These are phyloP conservation scores for Scytalidium sp. DNA, from an alignment of 2,329 filamentous ascomycete species.

Conservation along the genomic window DNA sequence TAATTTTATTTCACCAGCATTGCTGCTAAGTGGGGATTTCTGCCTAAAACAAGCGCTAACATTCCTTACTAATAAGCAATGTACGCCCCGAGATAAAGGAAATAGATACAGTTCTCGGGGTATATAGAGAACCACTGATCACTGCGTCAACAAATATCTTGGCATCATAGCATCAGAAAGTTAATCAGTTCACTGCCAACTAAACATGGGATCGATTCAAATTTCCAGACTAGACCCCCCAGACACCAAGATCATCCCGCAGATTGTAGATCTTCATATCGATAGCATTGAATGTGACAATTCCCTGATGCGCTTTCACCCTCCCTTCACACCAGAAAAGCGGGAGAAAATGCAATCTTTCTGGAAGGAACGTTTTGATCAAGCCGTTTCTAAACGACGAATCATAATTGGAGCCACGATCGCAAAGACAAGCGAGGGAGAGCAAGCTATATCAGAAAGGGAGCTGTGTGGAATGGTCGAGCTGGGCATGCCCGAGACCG, in stretches of 20 bases:
- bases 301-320: not conserved
- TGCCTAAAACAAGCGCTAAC: too few species aligned
- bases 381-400: not conserved
- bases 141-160: too few species aligned
- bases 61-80: too few species aligned
- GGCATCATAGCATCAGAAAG: too few species aligned
- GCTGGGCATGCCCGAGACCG: constrained; percentile 46
- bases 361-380: not conserved
- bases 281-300: not conserved
- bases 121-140: too few species aligned
- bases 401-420: not conserved
- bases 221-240: not conserved
- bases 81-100: too few species aligned
- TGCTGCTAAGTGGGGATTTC: too few species aligned
- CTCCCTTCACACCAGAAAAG: not conserved
- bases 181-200: too few species aligned
- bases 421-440: not conserved
- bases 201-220: not conserved
- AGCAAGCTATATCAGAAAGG: not conserved
- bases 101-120: too few species aligned
- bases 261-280: not conserved
- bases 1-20: too few species aligned
- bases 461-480: constrained; percentile 46
- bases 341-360: not conserved
- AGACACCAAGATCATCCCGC: not conserved